Conservation (phyloP, 2,329 filamentous ascomycete genomes). For the Aspergillus terreus region DNA sequence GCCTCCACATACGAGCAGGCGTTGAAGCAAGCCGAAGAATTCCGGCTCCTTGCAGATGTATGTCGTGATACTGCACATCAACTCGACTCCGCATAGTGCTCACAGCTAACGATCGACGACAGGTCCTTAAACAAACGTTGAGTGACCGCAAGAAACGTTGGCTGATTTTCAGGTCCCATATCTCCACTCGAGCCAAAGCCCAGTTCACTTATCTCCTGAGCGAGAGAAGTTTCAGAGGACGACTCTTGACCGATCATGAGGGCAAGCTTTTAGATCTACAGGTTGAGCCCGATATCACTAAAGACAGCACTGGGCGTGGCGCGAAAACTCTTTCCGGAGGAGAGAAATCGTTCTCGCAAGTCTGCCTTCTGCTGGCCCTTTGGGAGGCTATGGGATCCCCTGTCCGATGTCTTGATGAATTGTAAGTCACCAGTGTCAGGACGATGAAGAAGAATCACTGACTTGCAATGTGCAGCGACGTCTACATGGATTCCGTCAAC, state of each 20-base stretch:
- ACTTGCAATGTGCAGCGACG: constrained; percentile 55
- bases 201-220: constrained; percentile 86
- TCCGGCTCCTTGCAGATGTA: constrained; percentile 39
- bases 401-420: constrained; percentile 92
- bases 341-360: constrained; percentile 96
- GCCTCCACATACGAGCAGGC: constrained; percentile 35
- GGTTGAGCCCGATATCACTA: constrained; percentile 67
- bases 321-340: constrained; percentile 93
- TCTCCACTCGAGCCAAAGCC: constrained; percentile 78
- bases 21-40: constrained; percentile 34
- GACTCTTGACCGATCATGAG: constrained; percentile 72
- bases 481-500: constrained; percentile 99
- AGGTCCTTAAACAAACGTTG: constrained; percentile 60
- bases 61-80: constrained; percentile 6
- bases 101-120: neutral
- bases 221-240: constrained; percentile 84
- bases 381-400: constrained; percentile 99
- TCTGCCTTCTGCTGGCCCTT: constrained; percentile 84
- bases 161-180: constrained; percentile 75
- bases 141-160: constrained; percentile 69
- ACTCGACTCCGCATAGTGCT: neutral
- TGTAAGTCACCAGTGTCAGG: constrained; percentile 46
- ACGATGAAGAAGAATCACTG: constrained; percentile 9
- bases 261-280: constrained; percentile 72
- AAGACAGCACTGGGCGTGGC: constrained; percentile 67